Evolutionary conservation across 768 basidiomycete genomes (phyloP).

Genomic region (Postia placenta): DNA sequence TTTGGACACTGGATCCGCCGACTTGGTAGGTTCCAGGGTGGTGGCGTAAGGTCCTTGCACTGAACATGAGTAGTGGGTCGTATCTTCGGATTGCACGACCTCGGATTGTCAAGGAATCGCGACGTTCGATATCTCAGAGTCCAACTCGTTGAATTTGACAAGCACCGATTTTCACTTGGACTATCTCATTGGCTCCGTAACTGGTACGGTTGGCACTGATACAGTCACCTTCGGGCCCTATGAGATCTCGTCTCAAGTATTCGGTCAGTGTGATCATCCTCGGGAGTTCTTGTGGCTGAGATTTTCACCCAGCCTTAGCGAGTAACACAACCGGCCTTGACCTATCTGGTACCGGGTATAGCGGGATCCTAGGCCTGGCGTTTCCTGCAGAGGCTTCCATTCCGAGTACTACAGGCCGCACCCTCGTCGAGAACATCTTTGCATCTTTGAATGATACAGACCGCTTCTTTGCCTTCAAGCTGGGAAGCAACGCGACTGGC

Average conservation of each 20-base stretch:
- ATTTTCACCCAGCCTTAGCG: constrained; percentile 34
- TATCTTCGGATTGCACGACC: constrained; percentile 37
- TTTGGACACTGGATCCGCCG: constrained; percentile 54
- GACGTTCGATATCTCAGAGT: constrained; percentile 29
- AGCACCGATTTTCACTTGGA: constrained; percentile 34
- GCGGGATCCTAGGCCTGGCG: constrained; percentile 50
- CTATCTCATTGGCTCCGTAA: constrained; percentile 47
- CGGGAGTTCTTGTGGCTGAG: not conserved
- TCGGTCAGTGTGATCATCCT: constrained; percentile 29
- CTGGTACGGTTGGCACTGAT: constrained; percentile 42
- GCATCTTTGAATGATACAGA: constrained; percentile 31
- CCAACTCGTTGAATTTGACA: constrained; percentile 27
- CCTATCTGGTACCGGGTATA: constrained; percentile 41
- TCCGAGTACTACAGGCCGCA: constrained; percentile 33
- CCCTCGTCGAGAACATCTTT: constrained; percentile 44
- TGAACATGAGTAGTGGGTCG: constrained; percentile 38
- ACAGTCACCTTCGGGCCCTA: constrained; percentile 39
- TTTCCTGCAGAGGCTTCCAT: constrained; percentile 47
- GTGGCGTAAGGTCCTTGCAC: not conserved
- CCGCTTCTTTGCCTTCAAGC: constrained; percentile 46
- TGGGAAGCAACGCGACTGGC: constrained; percentile 30
- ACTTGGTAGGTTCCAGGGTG: constrained; percentile 33
- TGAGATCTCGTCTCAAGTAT: constrained; percentile 39
- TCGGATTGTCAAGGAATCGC: constrained; percentile 40
- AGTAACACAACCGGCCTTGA: constrained; percentile 36